phyloP scores from a whole-genome alignment of 148 eudicot genomes.

The Nepenthes mirabilis region DNA sequence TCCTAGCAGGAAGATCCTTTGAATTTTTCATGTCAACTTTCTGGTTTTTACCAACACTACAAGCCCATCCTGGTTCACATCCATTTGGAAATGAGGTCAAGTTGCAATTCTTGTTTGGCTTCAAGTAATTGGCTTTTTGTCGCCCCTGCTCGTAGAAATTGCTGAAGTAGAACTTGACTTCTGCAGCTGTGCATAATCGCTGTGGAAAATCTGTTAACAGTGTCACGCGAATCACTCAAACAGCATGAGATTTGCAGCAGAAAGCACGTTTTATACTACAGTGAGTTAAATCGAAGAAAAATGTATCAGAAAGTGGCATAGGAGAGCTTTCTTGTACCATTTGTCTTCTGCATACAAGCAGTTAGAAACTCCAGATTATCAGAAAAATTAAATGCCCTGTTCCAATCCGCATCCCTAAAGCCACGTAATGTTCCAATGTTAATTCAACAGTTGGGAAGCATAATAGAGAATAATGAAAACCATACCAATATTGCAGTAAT shows the following conservation, averaged over 20 bases:
- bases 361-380: constrained; percentile 39
- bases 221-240: background rate
- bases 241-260: background rate
- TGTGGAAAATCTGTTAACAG: constrained; percentile 40
- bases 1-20: constrained; percentile 46
- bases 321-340: constrained; percentile 27
- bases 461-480: background rate
- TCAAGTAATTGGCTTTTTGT: constrained; percentile 35
- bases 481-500: background rate
- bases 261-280: background rate
- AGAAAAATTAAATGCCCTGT: constrained; percentile 67
- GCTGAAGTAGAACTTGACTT: constrained; percentile 61
- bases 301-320: background rate
- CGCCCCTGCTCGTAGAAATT: constrained; percentile 40
- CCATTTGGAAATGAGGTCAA: constrained; percentile 66
- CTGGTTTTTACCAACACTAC: constrained; percentile 26
- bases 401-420: constrained; percentile 57
- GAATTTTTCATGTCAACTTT: constrained; percentile 51
- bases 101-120: constrained; percentile 79
- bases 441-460: background rate
- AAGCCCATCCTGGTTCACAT: constrained; percentile 94
- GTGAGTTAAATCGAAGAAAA: background rate
- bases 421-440: background rate
- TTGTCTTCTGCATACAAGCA: constrained; percentile 32
- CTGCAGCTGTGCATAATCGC: constrained; percentile 77